Percentiles rank a stretch among this genome's conserved stretches.
phyloP scores from a whole-genome alignment of 352 stramenopile species.

The Phytophthora palmivora region DNA sequence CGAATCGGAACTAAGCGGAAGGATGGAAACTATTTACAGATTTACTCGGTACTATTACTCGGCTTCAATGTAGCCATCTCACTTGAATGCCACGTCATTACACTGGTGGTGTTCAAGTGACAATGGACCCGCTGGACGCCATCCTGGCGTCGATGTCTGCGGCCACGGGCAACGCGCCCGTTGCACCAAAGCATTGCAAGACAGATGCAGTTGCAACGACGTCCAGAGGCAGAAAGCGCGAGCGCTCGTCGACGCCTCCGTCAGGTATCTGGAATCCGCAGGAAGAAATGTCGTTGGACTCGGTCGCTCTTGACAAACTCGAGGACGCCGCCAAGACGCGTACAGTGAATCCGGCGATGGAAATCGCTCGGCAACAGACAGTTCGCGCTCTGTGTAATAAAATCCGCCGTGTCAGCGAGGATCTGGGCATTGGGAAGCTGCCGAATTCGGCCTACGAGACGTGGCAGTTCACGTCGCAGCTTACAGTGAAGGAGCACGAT shows the following conservation, averaged over 20 bases:
- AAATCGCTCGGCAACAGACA: constrained; percentile 75
- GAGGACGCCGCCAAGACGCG: constrained; percentile 17
- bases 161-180: constrained; percentile 69
- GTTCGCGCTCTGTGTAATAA: constrained; percentile 73
- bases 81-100: constrained; percentile 18
- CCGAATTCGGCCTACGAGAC: constrained; percentile 87
- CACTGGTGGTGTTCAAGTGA: neutral
- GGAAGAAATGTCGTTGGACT: constrained; percentile 46
- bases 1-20: constrained; percentile 31
- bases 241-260: constrained; percentile 17
- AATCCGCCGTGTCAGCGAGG: constrained; percentile 69
- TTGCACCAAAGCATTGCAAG: neutral
- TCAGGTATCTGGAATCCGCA: constrained; percentile 61
- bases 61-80: constrained; percentile 2
- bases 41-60: neutral
- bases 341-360: constrained; percentile 53
- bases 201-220: neutral
- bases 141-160: constrained; percentile 85
- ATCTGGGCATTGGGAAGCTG: constrained; percentile 80
- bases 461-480: constrained; percentile 83
- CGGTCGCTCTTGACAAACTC: constrained; percentile 15
- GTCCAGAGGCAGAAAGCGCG: constrained; percentile 39
- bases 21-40: neutral
- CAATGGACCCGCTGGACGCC: constrained; percentile 65
- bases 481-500: constrained; percentile 76